A percentile compares a stretch with the other conserved stretches of the same genome.
phyloP scores from a whole-genome alignment of 2,329 filamentous ascomycete species.

The Thermothelomyces thermophilus region DNA sequence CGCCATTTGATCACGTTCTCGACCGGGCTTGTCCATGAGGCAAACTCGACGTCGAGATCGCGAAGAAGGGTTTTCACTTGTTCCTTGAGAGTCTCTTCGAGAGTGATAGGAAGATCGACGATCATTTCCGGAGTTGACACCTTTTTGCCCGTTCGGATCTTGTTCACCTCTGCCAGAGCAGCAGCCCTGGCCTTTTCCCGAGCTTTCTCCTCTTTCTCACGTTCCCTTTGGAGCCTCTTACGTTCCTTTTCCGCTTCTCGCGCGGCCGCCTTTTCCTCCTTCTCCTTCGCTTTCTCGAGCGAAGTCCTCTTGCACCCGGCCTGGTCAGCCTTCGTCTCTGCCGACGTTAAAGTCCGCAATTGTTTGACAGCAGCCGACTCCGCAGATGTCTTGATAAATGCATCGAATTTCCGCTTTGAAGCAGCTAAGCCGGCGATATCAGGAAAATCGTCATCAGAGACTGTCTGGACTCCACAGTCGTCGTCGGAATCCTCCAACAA shows the following conservation, averaged over 20 bases:
- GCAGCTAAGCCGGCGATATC: constrained; percentile 38
- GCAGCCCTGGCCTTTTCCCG: constrained; percentile 57
- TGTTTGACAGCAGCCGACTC: constrained; percentile 4
- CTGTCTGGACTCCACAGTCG: constrained; percentile 4
- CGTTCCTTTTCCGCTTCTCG: constrained; percentile 49
- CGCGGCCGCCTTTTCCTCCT: constrained; percentile 39
- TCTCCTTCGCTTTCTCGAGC: constrained; percentile 36
- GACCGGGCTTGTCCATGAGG: constrained; percentile 39
- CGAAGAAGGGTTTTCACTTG: constrained; percentile 46
- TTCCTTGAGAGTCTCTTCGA: constrained; percentile 42
- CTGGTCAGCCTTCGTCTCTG: constrained; percentile 8
- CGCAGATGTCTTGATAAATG: neutral
- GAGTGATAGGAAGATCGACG: constrained; percentile 55
- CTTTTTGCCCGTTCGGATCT: constrained; percentile 65
- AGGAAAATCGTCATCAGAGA: constrained; percentile 43
- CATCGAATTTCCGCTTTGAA: constrained; percentile 20
- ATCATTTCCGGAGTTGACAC: constrained; percentile 71
- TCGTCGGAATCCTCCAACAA: constrained; percentile 31
- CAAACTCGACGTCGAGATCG: constrained; percentile 42
- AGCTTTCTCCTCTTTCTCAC: constrained; percentile 54
- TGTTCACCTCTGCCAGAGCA: constrained; percentile 67
- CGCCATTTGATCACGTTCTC: constrained; percentile 59
- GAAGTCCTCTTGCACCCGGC: constrained; percentile 25
- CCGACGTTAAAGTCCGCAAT: constrained; percentile 21
- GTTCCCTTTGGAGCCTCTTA: constrained; percentile 51